Evolutionary conservation across 2,329 filamentous ascomycete genomes (phyloP).

Genomic region (Arthrobotrys entomopaga): DNA sequence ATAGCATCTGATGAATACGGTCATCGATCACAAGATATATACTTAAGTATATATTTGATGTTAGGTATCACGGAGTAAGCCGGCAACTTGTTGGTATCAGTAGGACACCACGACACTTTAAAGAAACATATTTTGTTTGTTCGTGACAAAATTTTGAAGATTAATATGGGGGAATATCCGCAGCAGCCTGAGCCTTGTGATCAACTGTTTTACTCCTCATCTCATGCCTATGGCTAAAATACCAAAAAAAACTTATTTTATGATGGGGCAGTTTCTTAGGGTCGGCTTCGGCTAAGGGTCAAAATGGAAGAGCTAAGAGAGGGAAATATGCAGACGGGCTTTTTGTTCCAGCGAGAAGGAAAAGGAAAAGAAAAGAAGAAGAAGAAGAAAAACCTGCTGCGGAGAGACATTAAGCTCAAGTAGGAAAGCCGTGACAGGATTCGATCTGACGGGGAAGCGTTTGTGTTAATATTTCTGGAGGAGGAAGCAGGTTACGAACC

Average conservation of each 20-base stretch:
- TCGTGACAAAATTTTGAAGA: not conserved
- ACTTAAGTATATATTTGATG: too few species aligned
- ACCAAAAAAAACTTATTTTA: constrained; percentile 6
- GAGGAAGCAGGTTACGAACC: constrained; percentile 9
- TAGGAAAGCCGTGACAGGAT: constrained; percentile 52
- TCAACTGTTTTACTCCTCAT: constrained; percentile 52
- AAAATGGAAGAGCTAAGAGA: constrained; percentile 41
- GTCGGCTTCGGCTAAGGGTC: constrained; percentile 54
- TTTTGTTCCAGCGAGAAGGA: not conserved
- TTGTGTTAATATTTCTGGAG: constrained; percentile 16
- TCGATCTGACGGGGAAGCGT: constrained; percentile 38
- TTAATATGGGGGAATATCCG: constrained; percentile 20
- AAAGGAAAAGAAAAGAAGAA: constrained; percentile 10
- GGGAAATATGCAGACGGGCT: constrained; percentile 11
- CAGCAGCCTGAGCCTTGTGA: constrained; percentile 38
- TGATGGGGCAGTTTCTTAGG: not conserved
- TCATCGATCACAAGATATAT: constrained; percentile 55
- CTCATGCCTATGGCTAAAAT: constrained; percentile 49
- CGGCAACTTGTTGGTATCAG: constrained; percentile 16
- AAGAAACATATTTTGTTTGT: too few species aligned
- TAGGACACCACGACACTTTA: not conserved
- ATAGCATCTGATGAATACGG: constrained; percentile 48
- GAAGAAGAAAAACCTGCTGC: constrained; percentile 25
- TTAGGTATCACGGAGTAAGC: constrained; percentile 35
- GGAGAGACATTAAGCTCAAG: constrained; percentile 50